Evolutionary conservation across 2,329 filamentous ascomycete species (phyloP).

Genomic region (Fusarium caatingaense): DNA sequence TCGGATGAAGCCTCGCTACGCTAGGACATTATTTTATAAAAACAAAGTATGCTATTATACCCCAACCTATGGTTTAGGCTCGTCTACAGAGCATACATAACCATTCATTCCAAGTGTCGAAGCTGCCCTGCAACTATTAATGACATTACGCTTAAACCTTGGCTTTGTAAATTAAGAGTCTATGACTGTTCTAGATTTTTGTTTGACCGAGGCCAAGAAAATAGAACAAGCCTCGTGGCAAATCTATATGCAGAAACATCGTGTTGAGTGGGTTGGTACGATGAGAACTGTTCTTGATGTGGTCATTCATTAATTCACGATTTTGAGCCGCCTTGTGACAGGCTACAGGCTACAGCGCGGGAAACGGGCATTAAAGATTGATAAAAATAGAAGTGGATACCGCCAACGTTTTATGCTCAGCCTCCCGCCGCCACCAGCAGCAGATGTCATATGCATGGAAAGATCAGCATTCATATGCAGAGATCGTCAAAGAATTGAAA

Average conservation of each 20-base stretch:
- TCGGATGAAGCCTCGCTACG: not conserved
- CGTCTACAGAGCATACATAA: not conserved
- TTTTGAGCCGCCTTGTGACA: slow-evolving; percentile 31
- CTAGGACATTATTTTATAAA: not conserved
- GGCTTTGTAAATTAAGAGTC: not conserved
- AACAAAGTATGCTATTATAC: slow-evolving; percentile 1
- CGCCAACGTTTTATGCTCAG: slow-evolving; percentile 25
- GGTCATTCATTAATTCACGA: not conserved
- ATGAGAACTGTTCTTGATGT: not conserved
- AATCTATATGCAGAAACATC: not conserved
- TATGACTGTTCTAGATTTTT: not conserved
- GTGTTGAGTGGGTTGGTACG: not conserved
- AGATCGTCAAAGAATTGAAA: slow-evolving; percentile 1
- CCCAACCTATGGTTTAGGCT: not conserved
- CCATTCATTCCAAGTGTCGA: not conserved
- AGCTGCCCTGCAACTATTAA: not conserved
- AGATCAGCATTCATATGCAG: not conserved
- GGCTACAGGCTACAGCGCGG: not conserved
- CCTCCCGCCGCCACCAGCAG: slow-evolving; percentile 27
- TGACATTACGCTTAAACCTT: not conserved
- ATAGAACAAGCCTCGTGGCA: not conserved
- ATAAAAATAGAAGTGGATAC: slow-evolving; percentile 38
- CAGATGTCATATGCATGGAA: slow-evolving; percentile 3
- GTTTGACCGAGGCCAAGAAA: not conserved
- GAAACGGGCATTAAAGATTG: slow-evolving; percentile 18